Conservation (phyloP, 176 grass and related monocot species). For the Metroxylon sagu region DNA sequence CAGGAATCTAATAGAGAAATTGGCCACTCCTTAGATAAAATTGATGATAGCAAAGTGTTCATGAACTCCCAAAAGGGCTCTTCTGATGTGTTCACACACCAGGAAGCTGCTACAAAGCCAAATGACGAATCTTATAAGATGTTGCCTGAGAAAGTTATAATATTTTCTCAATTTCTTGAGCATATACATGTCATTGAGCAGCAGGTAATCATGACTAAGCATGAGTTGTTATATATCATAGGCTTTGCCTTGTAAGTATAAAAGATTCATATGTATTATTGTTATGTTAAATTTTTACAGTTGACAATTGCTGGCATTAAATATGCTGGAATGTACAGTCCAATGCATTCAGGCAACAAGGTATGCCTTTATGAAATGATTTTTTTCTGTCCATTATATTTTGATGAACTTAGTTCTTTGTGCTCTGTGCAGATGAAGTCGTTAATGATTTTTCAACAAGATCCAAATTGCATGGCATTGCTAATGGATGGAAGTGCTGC, state of each 20-base stretch:
- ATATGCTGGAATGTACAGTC: slow-evolving; percentile 91
- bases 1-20: slow-evolving; percentile 39
- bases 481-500: slow-evolving; percentile 97
- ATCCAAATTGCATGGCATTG: slow-evolving; percentile 81
- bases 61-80: slow-evolving; percentile 14
- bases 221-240: not conserved
- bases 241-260: slow-evolving; percentile 6
- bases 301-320: slow-evolving; percentile 64
- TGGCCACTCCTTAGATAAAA: slow-evolving; percentile 25
- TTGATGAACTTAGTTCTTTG: not conserved
- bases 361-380: slow-evolving; percentile 20
- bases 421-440: slow-evolving; percentile 62
- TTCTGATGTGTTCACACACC: slow-evolving; percentile 1
- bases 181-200: slow-evolving; percentile 95
- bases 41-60: slow-evolving; percentile 21
- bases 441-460: slow-evolving; percentile 63
- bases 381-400: not conserved
- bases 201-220: slow-evolving; percentile 41
- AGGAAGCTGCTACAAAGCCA: slow-evolving; percentile 15
- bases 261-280: slow-evolving; percentile 7
- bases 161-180: slow-evolving; percentile 99
- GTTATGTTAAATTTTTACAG: slow-evolving; percentile 33
- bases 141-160: slow-evolving; percentile 73
- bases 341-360: slow-evolving; percentile 83
- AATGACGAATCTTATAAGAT: slow-evolving; percentile 7